Evolutionary conservation across 1,139 yeast genomes (phyloP).

Genomic region (Kluyveromyces sp.): DNA sequence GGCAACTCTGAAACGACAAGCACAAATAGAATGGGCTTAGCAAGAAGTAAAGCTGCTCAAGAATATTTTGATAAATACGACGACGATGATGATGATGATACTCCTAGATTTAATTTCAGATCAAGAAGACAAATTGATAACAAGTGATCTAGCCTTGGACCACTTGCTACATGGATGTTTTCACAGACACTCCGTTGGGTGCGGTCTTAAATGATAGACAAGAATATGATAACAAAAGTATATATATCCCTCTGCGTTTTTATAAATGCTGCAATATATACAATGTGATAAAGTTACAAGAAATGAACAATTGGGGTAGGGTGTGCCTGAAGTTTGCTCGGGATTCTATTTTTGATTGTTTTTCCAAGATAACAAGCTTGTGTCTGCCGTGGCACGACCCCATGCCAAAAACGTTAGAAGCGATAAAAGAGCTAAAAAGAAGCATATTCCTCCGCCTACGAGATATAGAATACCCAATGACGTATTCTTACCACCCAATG

Average conservation of each 20-base stretch:
- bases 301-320: background rate
- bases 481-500: constrained; percentile 65
- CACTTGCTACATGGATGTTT: background rate
- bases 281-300: background rate
- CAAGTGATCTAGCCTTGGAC: background rate
- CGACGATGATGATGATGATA: constrained; percentile 17
- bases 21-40: too few species aligned
- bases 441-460: constrained; percentile 51
- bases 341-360: background rate
- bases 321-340: background rate
- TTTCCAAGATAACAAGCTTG: constrained; percentile 29
- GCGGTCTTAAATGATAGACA: too few species aligned
- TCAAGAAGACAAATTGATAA: constrained; percentile 6
- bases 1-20: too few species aligned
- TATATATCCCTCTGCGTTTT: background rate
- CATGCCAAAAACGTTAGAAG: constrained; percentile 41
- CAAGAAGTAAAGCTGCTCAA: too few species aligned
- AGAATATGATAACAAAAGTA: background rate
- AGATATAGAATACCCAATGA: constrained; percentile 61
- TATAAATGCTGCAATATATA: background rate
- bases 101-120: constrained; percentile 16
- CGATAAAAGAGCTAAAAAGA: constrained; percentile 43
- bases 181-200: too few species aligned
- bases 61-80: too few species aligned
- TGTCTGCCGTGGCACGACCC: constrained; percentile 32